Base-by-base conservation (phyloP, 2,329 filamentous ascomycete species). In the Monosporascus ibericus region DNA sequence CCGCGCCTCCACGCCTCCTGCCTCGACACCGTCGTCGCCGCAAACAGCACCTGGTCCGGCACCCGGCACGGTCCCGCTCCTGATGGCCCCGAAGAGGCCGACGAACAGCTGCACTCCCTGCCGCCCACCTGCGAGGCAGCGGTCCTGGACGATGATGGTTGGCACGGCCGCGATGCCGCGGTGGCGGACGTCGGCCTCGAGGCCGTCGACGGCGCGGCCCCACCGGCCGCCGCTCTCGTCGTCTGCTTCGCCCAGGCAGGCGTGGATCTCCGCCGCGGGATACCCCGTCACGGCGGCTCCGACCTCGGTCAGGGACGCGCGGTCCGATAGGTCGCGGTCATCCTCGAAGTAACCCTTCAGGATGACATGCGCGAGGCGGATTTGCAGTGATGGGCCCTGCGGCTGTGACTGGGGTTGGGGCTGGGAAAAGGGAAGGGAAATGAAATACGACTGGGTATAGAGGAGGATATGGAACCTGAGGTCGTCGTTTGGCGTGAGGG, bases 81-180 rank as follows among this genome's bases (percentile, higher is more conserved):
- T 52, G 18, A 87, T 73, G 63, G 78, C 74, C 57, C 85, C 79
- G 70, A 92, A 91, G 38, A 87, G 67, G 55, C 80, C 75, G 61
- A 85, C 71, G 66, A 91, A 90, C 1, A 84, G 76, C 44, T 76
- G 75, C 3, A 80, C 74, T 54, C 85, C 81, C 72, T 92, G 86
- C 51, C 85, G 87, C 1, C 89, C 89, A 8, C 85, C 83, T 18
- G 92, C 75, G 57, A 84, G 78, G 68, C 82, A 90, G 62, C 74
- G 73, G 1, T 77, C 81, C 63, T 90, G 86, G 48, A 92, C 77
- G 2, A 83, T 84, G 62, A 89, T 89, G 60, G 86, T 84, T 17
- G 88, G 88, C 59, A 92, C 87, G 0, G 87, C 88, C 52, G 75
- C 75, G 50, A 92, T 70, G 6, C 59, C 47, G 22, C 58, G 58